Evolutionary conservation across 345 rosid species (phyloP).

Genomic region (Eucalyptus melliodora): DNA sequence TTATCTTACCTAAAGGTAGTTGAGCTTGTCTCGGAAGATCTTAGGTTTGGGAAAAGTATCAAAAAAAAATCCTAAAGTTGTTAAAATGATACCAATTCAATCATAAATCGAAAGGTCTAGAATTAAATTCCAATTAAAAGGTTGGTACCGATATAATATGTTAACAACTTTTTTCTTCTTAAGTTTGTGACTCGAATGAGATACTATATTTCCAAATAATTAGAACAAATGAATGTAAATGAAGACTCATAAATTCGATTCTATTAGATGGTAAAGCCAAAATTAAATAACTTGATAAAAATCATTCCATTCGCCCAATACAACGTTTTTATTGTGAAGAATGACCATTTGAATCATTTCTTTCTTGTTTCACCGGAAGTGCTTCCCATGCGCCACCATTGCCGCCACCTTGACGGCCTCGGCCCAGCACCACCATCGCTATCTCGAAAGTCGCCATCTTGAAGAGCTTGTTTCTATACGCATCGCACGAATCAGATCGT

Average conservation of each 20-base stretch:
- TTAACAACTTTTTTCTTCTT: too few species aligned
- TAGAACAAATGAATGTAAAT: background rate
- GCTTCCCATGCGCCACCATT: background rate
- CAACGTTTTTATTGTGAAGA: background rate
- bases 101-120: too few species aligned
- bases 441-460: background rate
- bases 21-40: background rate
- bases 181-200: background rate
- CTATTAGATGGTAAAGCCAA: background rate
- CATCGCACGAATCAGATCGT: background rate
- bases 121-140: too few species aligned
- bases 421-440: background rate
- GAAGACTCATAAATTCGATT: background rate
- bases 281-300: background rate
- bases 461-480: background rate
- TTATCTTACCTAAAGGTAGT: background rate
- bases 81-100: too few species aligned
- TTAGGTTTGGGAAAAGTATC: background rate
- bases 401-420: background rate
- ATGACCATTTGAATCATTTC: background rate
- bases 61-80: too few species aligned
- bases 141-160: too few species aligned
- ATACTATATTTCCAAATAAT: background rate
- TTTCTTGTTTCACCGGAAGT: background rate
- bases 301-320: background rate